These are phyloP conservation scores for Solanum appendiculatum DNA, from an alignment of 257 asterid species.

Conservation along the genomic window DNA sequence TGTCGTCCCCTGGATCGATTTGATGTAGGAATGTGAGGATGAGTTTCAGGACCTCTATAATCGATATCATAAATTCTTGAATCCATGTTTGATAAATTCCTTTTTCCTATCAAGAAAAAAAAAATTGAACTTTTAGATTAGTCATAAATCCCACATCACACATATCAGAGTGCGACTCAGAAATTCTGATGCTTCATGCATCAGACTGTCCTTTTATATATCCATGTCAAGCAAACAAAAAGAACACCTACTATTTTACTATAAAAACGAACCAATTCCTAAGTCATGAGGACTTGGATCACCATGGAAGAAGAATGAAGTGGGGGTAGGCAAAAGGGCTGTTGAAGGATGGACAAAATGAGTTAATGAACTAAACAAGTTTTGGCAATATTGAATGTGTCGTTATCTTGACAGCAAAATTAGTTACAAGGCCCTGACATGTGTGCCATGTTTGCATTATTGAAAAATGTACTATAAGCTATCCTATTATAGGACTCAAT, in stretches of 20 bases:
- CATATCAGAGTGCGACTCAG: too few species aligned
- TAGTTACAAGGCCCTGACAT: neutral
- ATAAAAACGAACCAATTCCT: neutral
- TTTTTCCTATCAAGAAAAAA: constrained; percentile 8
- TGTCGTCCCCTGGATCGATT: constrained; percentile 21
- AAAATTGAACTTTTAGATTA: neutral
- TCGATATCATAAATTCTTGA: constrained; percentile 27
- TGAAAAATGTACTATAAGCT: neutral
- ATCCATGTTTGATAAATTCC: constrained; percentile 14
- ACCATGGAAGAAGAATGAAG: neutral
- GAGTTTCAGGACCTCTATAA: constrained; percentile 48
- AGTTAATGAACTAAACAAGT: neutral
- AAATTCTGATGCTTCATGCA: neutral
- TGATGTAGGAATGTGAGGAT: constrained; percentile 27
- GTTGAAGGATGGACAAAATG: neutral
- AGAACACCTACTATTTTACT: neutral
- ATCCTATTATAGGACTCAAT: neutral
- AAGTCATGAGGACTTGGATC: neutral
- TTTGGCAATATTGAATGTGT: neutral
- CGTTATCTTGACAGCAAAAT: neutral
- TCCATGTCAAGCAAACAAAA: neutral
- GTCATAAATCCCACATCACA: neutral
- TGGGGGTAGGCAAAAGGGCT: neutral
- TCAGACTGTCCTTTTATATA: neutral
- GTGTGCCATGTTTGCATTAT: neutral